These are phyloP conservation scores for Fistulifera pelliculosa DNA, from an alignment of 108 stramenopile species.

Conservation along the genomic window DNA sequence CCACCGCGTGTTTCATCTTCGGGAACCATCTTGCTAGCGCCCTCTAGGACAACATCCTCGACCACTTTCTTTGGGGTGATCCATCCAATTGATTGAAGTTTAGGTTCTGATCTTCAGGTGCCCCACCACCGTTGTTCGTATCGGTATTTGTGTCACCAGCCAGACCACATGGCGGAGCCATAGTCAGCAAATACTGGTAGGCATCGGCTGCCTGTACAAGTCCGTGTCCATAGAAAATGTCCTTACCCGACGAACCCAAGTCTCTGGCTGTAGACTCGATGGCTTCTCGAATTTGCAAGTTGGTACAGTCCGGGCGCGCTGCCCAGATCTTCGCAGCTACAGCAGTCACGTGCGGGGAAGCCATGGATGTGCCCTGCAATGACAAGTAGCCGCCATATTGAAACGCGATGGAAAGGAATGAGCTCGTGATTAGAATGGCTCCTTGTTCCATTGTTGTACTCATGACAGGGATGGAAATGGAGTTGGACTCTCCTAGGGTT, in stretches of 20 bases:
- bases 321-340: slow-evolving; percentile 23
- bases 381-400: slow-evolving; percentile 1
- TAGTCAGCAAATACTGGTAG: background rate
- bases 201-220: background rate
- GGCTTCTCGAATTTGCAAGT: background rate
- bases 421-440: background rate
- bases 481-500: background rate
- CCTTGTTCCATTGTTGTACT: background rate
- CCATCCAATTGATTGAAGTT: no score
- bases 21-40: no score
- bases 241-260: background rate
- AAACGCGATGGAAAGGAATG: background rate
- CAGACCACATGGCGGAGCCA: no score
- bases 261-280: background rate
- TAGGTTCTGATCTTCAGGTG: no score
- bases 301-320: background rate
- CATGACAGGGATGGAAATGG: background rate
- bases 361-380: slow-evolving; percentile 16
- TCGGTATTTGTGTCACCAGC: no score
- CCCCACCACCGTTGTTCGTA: no score
- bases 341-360: slow-evolving; percentile 35
- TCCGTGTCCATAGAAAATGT: slow-evolving; percentile 1
- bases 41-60: no score
- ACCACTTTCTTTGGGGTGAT: no score
- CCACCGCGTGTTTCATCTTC: no score